These are phyloP conservation scores for Candida easanensis DNA, from an alignment of 805 yeast genomes.

Conservation along the genomic window DNA sequence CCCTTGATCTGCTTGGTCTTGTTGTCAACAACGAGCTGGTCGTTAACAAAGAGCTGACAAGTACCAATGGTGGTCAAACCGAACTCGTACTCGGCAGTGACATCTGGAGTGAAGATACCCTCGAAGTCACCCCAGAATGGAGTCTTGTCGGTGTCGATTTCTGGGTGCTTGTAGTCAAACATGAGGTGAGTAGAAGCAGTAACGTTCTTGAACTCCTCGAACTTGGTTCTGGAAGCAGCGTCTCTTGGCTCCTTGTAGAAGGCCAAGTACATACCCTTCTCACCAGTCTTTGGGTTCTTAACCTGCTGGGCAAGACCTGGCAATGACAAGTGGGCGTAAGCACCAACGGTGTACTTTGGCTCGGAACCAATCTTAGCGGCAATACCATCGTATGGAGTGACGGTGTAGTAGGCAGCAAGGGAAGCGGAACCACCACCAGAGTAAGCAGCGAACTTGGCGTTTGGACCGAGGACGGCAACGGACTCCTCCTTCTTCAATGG, in stretches of 20 bases:
- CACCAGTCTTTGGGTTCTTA: constrained; percentile 24
- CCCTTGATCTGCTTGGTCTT: constrained; percentile 50
- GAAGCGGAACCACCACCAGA: constrained; percentile 68
- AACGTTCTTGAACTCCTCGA: constrained; percentile 28
- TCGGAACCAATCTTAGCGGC: constrained; percentile 25
- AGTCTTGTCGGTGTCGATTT: constrained; percentile 10
- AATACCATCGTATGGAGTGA: constrained; percentile 50
- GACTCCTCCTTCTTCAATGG: constrained; percentile 45
- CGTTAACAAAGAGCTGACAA: constrained; percentile 53
- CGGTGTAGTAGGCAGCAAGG: constrained; percentile 43
- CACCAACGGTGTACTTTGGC: constrained; percentile 34
- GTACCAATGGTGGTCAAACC: constrained; percentile 55
- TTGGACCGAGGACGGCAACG: constrained; percentile 59
- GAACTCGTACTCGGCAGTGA: constrained; percentile 46
- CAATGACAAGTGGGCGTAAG: constrained; percentile 33
- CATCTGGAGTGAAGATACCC: constrained; percentile 45
- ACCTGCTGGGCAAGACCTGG: constrained; percentile 32
- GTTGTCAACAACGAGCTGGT: constrained; percentile 52
- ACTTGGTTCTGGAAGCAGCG: constrained; percentile 23
- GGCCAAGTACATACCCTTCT: constrained; percentile 25
- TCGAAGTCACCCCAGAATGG: constrained; percentile 46
- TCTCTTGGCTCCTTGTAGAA: constrained; percentile 28
- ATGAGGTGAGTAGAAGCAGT: constrained; percentile 22
- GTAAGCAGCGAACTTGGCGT: constrained; percentile 46
- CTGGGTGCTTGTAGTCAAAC: constrained; percentile 31